Evolutionary conservation across 768 basidiomycete genomes (phyloP).

Genomic region (Lepiota brunneoincarnata): DNA sequence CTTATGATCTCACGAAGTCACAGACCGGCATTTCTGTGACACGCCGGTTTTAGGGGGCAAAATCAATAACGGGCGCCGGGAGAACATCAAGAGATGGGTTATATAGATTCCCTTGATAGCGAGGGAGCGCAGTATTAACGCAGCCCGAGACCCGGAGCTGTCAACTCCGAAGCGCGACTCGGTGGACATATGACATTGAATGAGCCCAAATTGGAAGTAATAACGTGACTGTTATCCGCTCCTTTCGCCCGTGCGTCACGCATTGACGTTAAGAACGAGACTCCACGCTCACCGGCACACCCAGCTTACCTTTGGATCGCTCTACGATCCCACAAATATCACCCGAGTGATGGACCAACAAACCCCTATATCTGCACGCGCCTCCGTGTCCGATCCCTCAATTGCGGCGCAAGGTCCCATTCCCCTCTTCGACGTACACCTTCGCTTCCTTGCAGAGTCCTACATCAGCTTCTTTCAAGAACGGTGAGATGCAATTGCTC

Average conservation of each 20-base stretch:
- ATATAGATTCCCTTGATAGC: too few species aligned
- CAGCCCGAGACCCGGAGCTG: too few species aligned
- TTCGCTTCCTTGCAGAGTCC: slow-evolving; percentile 67
- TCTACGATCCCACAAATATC: slow-evolving; percentile 3
- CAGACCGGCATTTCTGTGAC: not conserved
- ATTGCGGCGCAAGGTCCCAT: slow-evolving; percentile 49
- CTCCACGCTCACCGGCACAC: not conserved
- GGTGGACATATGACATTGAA: not conserved
- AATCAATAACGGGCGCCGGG: too few species aligned
- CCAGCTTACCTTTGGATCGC: not conserved
- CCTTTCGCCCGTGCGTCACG: not conserved
- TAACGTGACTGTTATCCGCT: slow-evolving; percentile 9
- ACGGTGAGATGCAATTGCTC: slow-evolving; percentile 45
- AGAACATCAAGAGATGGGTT: too few species aligned
- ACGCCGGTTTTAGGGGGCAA: too few species aligned
- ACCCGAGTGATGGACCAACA: slow-evolving; percentile 27
- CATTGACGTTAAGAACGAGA: too few species aligned
- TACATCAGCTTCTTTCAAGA: slow-evolving; percentile 86
- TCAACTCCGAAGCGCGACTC: too few species aligned
- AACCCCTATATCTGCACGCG: slow-evolving; percentile 33
- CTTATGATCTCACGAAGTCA: slow-evolving; percentile 5
- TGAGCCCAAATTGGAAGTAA: not conserved
- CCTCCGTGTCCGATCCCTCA: slow-evolving; percentile 35
- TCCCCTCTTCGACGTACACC: slow-evolving; percentile 69
- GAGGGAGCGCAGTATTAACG: too few species aligned